Evolutionary conservation across 768 basidiomycete species (phyloP).

Genomic region (Boletus barrowsii): DNA sequence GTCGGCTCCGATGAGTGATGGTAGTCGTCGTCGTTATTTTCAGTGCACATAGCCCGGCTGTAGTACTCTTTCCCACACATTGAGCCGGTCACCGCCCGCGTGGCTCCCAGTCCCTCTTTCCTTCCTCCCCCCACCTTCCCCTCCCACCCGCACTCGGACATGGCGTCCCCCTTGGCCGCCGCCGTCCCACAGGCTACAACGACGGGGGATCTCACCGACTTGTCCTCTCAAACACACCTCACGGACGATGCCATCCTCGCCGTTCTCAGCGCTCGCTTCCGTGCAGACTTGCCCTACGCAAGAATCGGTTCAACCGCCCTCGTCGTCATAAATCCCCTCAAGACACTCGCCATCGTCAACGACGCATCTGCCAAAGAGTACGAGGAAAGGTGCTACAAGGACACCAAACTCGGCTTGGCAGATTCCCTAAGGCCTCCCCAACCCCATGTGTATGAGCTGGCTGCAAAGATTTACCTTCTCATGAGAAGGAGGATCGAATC

Average conservation of each 20-base stretch:
- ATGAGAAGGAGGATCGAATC: constrained; percentile 53
- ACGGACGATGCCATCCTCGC: constrained; percentile 56
- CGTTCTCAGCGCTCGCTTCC: constrained; percentile 54
- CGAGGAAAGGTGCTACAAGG: constrained; percentile 52
- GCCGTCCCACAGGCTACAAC: constrained; percentile 36
- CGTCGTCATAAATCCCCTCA: constrained; percentile 59
- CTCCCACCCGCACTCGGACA: constrained; percentile 12
- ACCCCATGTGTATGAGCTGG: constrained; percentile 63
- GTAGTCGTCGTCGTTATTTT: too few relatives aligned
- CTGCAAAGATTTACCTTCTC: constrained; percentile 55
- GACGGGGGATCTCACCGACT: constrained; percentile 49
- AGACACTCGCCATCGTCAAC: constrained; percentile 53
- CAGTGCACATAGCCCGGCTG: too few relatives aligned
- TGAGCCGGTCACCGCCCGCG: too few relatives aligned
- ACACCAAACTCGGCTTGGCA: constrained; percentile 42
- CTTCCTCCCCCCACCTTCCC: constrained; percentile 5
- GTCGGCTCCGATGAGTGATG: too few relatives aligned
- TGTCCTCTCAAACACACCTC: constrained; percentile 47
- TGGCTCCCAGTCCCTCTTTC: too few relatives aligned
- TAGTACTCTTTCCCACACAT: too few relatives aligned
- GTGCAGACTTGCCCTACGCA: constrained; percentile 56
- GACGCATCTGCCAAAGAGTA: constrained; percentile 59
- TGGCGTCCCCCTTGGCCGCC: constrained; percentile 39
- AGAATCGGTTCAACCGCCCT: constrained; percentile 47
- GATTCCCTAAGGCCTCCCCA: constrained; percentile 41